Evolutionary conservation across 495 filamentous ascomycete species (phyloP), one percentile per base, ranked within the genome.

Genomic region (Annulohypoxylon nitens): DNA sequence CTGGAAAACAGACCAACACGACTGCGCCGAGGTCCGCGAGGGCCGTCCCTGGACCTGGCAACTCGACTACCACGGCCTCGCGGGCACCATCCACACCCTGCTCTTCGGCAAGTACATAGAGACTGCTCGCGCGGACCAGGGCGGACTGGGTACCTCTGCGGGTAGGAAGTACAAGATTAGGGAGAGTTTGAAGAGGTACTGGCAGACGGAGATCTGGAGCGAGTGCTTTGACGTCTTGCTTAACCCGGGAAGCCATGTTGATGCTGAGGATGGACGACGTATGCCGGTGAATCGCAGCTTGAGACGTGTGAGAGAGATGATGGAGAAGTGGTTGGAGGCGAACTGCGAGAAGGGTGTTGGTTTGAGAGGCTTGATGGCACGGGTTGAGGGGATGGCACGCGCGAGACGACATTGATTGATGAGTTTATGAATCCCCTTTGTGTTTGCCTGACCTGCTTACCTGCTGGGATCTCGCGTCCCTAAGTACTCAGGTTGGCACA

Each of bases 61-160:
- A 78, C 91, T 97, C 65, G 96, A 99, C 80, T 94, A 98, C 63
- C 93, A 95, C 80, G 96, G 96, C 33, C 84, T 97, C 0, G 96
- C 96, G 0, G 93, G 93, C 6, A 92, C 92, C 12, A 82, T 98
- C 12, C 94, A 98, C 76, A 88, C 87, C 36, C 84, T 99, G 76
- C 86, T 99, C 0, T 98, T 97, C 78, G 96, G 96, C 5, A 93
- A 93, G 76, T 97, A 98, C 82, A 93, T 99, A 69, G 93, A 98
- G 75, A 96, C 93, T 14, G 82, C 88, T 10, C 84, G 85, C 2
- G 86, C 86, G 4, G 86, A 86, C 12, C 77, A 73, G 4, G 85
- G 83, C 7, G 79, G 84, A 0, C 81, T 82, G 11, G 83, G 82
- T 54, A 85, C 84, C 1, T 78, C 78, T n/a, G 84, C 81, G 0